These are phyloP conservation scores for Thuja plicata DNA, from an alignment of 83 land plant species.

Conservation along the genomic window DNA sequence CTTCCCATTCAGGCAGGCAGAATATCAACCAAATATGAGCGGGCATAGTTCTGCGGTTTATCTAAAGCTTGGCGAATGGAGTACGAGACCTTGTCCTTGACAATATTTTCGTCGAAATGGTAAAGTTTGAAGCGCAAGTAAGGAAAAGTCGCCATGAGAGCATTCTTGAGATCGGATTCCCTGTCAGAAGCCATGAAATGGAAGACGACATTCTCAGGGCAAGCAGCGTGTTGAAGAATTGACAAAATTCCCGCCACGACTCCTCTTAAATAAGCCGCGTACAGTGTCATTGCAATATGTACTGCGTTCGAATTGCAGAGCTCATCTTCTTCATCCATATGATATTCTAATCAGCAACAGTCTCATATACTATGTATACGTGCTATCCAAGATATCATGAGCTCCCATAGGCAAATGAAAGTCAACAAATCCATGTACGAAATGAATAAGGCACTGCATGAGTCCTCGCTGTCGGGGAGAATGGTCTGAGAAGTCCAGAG, in stretches of 20 bases:
- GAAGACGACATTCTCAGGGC: conserved; percentile 60
- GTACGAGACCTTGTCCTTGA: conserved; percentile 50
- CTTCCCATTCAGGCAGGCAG: conserved; percentile 36
- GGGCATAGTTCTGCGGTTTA: conserved; percentile 78
- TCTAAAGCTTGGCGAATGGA: conserved; percentile 69
- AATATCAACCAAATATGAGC: conserved; percentile 60
- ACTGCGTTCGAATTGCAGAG: conserved; percentile 19
- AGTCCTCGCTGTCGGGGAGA: too few species aligned
- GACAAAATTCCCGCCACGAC: conserved; percentile 70
- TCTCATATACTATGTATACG: too few species aligned
- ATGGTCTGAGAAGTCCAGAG: too few species aligned
- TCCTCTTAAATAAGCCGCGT: conserved; percentile 64
- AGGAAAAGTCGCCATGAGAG: conserved; percentile 55
- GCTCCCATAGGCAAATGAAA: too few species aligned
- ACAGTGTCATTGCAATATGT: conserved; percentile 64
- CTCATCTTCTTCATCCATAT: too few species aligned
- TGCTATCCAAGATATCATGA: too few species aligned
- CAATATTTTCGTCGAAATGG: conserved; percentile 43
- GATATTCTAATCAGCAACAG: too few species aligned
- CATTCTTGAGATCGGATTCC: conserved; percentile 30
- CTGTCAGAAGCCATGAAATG: too few species aligned
- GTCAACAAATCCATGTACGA: too few species aligned
- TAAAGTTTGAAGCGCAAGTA: conserved; percentile 53
- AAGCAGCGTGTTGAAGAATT: conserved; percentile 66
- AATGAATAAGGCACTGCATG: too few species aligned